Evolutionary conservation across 306 rosid species (phyloP).

Genomic region (Echinosophora koreensis): DNA sequence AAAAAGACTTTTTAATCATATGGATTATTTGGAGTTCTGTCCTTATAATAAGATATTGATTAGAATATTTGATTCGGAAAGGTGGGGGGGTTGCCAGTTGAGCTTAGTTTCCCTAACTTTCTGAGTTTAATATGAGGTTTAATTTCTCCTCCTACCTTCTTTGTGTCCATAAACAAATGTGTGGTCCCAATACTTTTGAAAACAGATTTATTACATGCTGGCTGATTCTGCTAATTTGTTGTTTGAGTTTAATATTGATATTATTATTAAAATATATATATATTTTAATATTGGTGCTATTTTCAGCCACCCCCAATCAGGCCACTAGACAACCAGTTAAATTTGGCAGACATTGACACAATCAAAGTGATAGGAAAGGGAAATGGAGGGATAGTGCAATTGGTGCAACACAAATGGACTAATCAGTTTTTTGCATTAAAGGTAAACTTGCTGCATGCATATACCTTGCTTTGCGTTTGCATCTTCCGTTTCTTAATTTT

Average conservation of each 20-base stretch:
- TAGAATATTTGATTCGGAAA: not conserved
- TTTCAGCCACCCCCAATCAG: conserved; percentile 87
- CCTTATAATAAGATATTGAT: conserved; percentile 13
- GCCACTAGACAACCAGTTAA: conserved; percentile 78
- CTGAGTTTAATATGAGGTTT: conserved; percentile 1
- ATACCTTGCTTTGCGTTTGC: not conserved
- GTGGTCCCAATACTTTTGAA: conserved; percentile 1
- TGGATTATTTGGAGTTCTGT: conserved; percentile 8
- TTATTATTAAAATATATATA: too few species aligned
- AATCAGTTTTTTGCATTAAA: conserved; percentile 95
- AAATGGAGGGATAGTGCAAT: conserved; percentile 91
- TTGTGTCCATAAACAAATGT: not conserved
- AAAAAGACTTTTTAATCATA: not conserved
- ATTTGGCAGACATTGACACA: conserved; percentile 73
- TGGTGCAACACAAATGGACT: conserved; percentile 99
- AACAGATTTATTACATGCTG: not conserved
- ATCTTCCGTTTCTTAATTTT: conserved; percentile 14
- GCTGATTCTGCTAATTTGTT: conserved; percentile 34
- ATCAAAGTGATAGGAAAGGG: conserved; percentile 97
- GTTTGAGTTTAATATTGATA: conserved; percentile 45
- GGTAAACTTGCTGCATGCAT: conserved; percentile 58
- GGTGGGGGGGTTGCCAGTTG: not conserved
- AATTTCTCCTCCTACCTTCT: conserved; percentile 7
- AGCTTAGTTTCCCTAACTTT: not conserved
- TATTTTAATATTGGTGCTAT: conserved; percentile 43